phyloP scores from a whole-genome alignment of 1,284 basidiomycete species.

The Microbotryum scabiosae region DNA sequence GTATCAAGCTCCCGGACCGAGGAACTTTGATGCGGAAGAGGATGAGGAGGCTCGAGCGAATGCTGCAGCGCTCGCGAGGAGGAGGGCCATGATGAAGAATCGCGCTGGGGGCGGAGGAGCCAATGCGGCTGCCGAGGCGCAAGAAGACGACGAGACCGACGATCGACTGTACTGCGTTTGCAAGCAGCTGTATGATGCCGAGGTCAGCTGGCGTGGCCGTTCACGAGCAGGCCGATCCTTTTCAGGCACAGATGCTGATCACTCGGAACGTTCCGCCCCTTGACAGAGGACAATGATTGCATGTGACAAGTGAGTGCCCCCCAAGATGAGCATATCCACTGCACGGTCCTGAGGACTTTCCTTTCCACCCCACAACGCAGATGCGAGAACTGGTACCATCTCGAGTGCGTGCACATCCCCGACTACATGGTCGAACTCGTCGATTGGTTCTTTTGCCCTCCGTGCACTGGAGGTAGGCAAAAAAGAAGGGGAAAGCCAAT shows the following conservation, averaged over 20 bases:
- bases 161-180: constrained; percentile 75
- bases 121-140: constrained; percentile 44
- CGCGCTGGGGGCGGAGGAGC: constrained; percentile 1
- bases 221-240: not conserved
- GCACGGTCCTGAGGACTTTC: not conserved
- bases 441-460: constrained; percentile 75
- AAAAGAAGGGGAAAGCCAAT: too few species aligned
- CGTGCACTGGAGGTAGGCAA: constrained; percentile 42
- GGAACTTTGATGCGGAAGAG: constrained; percentile 14
- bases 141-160: constrained; percentile 55
- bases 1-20: constrained; percentile 11
- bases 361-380: constrained; percentile 46
- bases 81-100: not conserved
- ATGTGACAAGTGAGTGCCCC: constrained; percentile 61
- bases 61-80: not conserved
- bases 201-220: constrained; percentile 8
- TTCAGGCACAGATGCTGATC: not conserved
- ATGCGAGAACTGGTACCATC: constrained; percentile 85
- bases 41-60: constrained; percentile 8
- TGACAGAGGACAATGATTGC: constrained; percentile 67
- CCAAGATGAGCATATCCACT: not conserved
- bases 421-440: constrained; percentile 70
- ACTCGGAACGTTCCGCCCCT: too few species aligned
- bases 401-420: constrained; percentile 64
- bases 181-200: constrained; percentile 65